Percentiles rank a stretch among this genome's conserved stretches.
These are phyloP conservation scores for Candolleomyces efflorescens DNA, from an alignment of 768 basidiomycete genomes.

Conservation along the genomic window DNA sequence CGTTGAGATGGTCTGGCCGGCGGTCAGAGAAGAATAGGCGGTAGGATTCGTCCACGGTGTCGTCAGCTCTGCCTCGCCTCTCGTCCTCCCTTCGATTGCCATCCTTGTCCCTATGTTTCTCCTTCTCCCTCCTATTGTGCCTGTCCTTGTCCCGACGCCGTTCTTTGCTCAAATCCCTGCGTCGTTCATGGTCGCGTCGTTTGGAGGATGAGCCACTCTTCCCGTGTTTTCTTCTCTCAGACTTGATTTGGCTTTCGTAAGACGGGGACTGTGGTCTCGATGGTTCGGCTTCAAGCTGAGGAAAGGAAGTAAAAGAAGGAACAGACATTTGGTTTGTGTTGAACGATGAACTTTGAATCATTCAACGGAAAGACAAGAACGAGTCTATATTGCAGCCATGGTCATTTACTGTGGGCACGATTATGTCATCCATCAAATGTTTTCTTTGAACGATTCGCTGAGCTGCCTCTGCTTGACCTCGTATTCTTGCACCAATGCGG, in stretches of 20 bases:
- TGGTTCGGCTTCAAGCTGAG: conserved; percentile 42
- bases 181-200: conserved; percentile 7
- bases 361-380: too few relatives aligned
- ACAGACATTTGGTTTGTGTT: conserved; percentile 33
- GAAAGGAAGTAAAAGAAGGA: conserved; percentile 61
- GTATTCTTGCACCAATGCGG: conserved; percentile 54
- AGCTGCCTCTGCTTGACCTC: background rate
- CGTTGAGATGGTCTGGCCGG: conserved; percentile 61
- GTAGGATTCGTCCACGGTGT: conserved; percentile 18
- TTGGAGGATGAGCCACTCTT: conserved; percentile 18
- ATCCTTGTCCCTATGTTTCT: conserved; percentile 18
- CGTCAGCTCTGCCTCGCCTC: conserved; percentile 25
- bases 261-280: conserved; percentile 5
- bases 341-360: background rate
- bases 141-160: conserved; percentile 10
- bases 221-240: conserved; percentile 9
- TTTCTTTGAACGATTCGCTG: background rate
- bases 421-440: conserved; percentile 14
- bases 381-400: too few relatives aligned
- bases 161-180: conserved; percentile 10
- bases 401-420: background rate
- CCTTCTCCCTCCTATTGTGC: conserved; percentile 12
- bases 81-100: conserved; percentile 23
- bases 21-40: conserved; percentile 58
- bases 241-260: background rate